Evolutionary conservation across 2,329 filamentous ascomycete species (phyloP).

Genomic region (Fusarium avenaceum): DNA sequence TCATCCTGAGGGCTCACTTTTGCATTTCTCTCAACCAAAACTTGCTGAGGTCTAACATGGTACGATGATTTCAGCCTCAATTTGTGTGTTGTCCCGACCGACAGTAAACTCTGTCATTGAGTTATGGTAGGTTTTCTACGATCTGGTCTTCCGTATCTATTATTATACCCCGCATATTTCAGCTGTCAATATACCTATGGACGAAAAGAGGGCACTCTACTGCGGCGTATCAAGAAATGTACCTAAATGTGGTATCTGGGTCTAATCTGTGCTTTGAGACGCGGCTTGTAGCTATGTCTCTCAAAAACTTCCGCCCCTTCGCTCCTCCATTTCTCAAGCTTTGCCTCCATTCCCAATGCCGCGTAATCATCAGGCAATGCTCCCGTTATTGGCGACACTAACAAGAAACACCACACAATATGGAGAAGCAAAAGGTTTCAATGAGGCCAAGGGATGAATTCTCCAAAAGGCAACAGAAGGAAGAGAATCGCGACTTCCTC

Average conservation of each 20-base stretch:
- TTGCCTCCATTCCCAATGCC: slow-evolving; percentile 33
- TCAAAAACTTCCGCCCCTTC: slow-evolving; percentile 12
- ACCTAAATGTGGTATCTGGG: neutral
- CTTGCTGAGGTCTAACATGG: neutral
- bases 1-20: neutral
- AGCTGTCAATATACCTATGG: neutral
- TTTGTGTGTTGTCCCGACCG: neutral
- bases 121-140: neutral
- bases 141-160: neutral
- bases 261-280: neutral
- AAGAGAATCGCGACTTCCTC: neutral
- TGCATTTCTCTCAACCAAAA: neutral
- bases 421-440: neutral
- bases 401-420: neutral
- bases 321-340: slow-evolving; percentile 12
- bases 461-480: neutral
- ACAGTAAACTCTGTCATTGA: neutral
- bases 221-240: neutral
- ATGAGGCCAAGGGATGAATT: neutral
- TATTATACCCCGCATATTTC: neutral
- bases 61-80: too few species aligned
- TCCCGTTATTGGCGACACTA: neutral
- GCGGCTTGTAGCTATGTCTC: slow-evolving; percentile 17
- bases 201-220: neutral
- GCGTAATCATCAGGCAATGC: slow-evolving; percentile 17